Evolutionary conservation across 225 moss, liverwort and hornwort genomes (phyloP).

Genomic region (Polytrichum commune): DNA sequence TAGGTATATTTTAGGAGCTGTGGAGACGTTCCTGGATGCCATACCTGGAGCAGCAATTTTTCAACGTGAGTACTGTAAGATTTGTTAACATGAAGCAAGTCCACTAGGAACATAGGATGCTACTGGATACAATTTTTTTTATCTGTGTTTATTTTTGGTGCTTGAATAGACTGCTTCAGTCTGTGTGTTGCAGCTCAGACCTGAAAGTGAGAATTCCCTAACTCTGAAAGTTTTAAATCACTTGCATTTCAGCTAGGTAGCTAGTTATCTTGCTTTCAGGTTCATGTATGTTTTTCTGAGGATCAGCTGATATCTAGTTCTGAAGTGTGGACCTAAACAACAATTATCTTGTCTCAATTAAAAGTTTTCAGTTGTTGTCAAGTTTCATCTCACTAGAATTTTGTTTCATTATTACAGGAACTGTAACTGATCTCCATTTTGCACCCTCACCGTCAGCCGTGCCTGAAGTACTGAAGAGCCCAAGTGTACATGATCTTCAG

Average conservation of each 20-base stretch:
- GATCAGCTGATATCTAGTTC: neutral
- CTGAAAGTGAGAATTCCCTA: too few relatives aligned
- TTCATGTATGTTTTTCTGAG: neutral
- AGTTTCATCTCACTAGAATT: too few relatives aligned
- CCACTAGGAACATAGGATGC: too few relatives aligned
- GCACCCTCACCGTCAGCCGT: slow-evolving; percentile 56
- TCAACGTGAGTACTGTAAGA: slow-evolving; percentile 40
- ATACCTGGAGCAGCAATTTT: slow-evolving; percentile 81
- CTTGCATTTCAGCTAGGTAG: too few relatives aligned
- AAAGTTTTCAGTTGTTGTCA: too few relatives aligned
- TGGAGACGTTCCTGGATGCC: slow-evolving; percentile 90
- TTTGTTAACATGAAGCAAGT: too few relatives aligned
- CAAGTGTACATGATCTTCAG: slow-evolving; percentile 81
- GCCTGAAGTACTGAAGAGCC: slow-evolving; percentile 55
- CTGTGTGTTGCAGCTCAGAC: too few relatives aligned
- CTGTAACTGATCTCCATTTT: slow-evolving; percentile 38
- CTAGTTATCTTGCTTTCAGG: neutral
- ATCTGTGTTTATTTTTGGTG: too few relatives aligned
- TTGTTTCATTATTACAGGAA: slow-evolving; percentile 32
- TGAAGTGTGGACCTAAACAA: neutral
- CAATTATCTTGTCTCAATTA: neutral
- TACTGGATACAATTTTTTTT: too few relatives aligned
- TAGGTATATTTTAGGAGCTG: slow-evolving; percentile 83
- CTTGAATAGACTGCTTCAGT: too few relatives aligned
- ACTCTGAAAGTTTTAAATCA: too few relatives aligned